These are phyloP conservation scores for Flammula alnicola DNA, from an alignment of 1,284 basidiomycete genomes.

Conservation along the genomic window DNA sequence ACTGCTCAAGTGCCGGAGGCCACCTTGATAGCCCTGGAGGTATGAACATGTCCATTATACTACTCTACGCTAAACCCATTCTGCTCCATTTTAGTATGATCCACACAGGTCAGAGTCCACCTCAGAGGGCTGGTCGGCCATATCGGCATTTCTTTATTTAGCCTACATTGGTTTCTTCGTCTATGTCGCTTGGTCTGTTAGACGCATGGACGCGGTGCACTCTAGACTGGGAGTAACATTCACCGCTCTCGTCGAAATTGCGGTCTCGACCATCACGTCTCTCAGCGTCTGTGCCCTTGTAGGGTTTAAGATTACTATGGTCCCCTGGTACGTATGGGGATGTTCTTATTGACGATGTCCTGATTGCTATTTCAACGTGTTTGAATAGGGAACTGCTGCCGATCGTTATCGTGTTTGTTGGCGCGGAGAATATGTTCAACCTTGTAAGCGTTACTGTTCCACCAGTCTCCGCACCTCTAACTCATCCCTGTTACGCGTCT, in stretches of 20 bases:
- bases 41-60: conserved; percentile 35
- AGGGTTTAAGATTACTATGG: conserved; percentile 85
- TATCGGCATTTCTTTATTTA: conserved; percentile 76
- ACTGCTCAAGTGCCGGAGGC: conserved; percentile 59
- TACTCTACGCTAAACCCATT: conserved; percentile 14
- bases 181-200: conserved; percentile 81
- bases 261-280: conserved; percentile 92
- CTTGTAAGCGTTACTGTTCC: conserved; percentile 59
- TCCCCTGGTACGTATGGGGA: conserved; percentile 70
- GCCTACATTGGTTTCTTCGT: conserved; percentile 83
- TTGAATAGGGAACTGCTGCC: conserved; percentile 78
- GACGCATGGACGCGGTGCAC: conserved; percentile 84
- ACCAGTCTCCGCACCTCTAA: background rate
- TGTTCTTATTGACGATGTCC: background rate
- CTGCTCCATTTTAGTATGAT: conserved; percentile 48
- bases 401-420: conserved; percentile 94
- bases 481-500: conserved; percentile 4
- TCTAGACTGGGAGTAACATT: conserved; percentile 92
- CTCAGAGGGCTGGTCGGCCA: conserved; percentile 53
- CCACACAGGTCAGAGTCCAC: conserved; percentile 44
- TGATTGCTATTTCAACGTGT: conserved; percentile 9
- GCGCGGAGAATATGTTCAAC: conserved; percentile 97
- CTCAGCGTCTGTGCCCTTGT: conserved; percentile 88
- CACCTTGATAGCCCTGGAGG: conserved; percentile 72
- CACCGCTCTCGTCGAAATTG: conserved; percentile 90